Evolutionary conservation across 2,329 filamentous ascomycete genomes (phyloP).

Genomic region (Penicillium janthinellum): DNA sequence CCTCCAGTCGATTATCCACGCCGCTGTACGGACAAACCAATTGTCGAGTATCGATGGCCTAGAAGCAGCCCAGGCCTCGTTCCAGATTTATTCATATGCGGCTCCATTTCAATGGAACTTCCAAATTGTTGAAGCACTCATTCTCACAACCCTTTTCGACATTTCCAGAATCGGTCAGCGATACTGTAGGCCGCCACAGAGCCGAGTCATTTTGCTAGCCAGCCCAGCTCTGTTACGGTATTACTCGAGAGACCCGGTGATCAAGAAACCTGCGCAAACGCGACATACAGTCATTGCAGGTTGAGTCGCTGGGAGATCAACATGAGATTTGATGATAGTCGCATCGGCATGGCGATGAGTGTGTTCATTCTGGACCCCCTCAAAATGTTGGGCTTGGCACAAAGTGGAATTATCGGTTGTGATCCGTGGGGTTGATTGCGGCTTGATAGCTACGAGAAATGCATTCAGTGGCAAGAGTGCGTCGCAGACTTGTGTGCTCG

Average conservation of each 20-base stretch:
- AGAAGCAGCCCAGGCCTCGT: neutral
- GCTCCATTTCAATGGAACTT: too few species aligned
- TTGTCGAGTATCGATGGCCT: neutral
- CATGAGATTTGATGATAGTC: neutral
- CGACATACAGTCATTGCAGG: too few species aligned
- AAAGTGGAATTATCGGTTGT: too few species aligned
- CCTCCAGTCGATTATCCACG: neutral
- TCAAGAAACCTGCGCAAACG: neutral
- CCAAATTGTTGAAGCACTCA: too few species aligned
- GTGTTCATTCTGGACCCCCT: neutral
- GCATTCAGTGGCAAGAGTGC: neutral
- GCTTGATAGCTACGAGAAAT: neutral
- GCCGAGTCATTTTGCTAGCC: too few species aligned
- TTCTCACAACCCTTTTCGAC: neutral
- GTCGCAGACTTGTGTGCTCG: neutral
- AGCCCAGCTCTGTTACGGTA: too few species aligned
- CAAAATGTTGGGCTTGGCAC: too few species aligned
- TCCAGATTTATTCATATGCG: neutral
- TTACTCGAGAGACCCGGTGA: too few species aligned
- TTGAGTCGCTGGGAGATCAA: neutral
- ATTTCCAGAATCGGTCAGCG: neutral
- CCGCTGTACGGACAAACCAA: neutral
- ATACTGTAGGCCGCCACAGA: neutral
- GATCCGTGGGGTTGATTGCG: too few species aligned
- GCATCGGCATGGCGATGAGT: neutral